These are phyloP conservation scores for Orbilia oligospora DNA, from an alignment of 2,329 filamentous ascomycete genomes.

Conservation along the genomic window DNA sequence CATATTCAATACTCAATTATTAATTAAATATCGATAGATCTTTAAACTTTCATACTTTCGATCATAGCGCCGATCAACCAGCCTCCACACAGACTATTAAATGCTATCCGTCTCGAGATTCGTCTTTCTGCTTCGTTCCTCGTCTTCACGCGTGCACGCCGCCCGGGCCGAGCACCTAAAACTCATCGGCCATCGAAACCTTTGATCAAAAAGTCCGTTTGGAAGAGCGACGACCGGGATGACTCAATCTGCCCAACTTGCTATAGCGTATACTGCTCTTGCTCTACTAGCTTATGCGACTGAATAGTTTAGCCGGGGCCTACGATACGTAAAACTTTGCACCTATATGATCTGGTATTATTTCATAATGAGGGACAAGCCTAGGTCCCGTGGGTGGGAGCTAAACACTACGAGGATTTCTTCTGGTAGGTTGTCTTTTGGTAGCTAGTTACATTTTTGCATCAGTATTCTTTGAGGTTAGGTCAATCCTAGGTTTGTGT, in stretches of 20 bases:
- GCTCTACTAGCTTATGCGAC: slow-evolving; percentile 18
- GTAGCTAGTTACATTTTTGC: too few relatives aligned
- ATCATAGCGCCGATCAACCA: neutral
- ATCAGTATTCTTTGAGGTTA: too few relatives aligned
- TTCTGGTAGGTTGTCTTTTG: too few relatives aligned
- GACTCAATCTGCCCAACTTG: slow-evolving; percentile 25
- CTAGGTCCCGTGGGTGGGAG: too few relatives aligned
- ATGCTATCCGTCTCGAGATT: slow-evolving; percentile 29
- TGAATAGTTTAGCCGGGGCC: neutral
- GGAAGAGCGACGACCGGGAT: slow-evolving; percentile 9
- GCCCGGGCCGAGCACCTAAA: slow-evolving; percentile 1
- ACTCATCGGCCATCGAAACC: neutral
- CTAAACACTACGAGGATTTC: too few relatives aligned
- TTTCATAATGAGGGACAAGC: too few relatives aligned
- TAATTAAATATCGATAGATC: too few relatives aligned
- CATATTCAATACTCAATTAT: neutral
- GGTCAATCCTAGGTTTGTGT: too few relatives aligned
- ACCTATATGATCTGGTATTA: too few relatives aligned
- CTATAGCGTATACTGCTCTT: slow-evolving; percentile 14
- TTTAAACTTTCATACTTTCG: too few relatives aligned
- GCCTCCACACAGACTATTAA: neutral
- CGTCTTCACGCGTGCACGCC: too few relatives aligned
- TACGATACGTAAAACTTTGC: too few relatives aligned
- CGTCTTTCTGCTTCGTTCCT: slow-evolving; percentile 25
- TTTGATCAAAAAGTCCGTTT: slow-evolving; percentile 3